These are phyloP conservation scores for Beauveria pseudobassiana DNA, from an alignment of 2,329 filamentous ascomycete species.

Conservation along the genomic window DNA sequence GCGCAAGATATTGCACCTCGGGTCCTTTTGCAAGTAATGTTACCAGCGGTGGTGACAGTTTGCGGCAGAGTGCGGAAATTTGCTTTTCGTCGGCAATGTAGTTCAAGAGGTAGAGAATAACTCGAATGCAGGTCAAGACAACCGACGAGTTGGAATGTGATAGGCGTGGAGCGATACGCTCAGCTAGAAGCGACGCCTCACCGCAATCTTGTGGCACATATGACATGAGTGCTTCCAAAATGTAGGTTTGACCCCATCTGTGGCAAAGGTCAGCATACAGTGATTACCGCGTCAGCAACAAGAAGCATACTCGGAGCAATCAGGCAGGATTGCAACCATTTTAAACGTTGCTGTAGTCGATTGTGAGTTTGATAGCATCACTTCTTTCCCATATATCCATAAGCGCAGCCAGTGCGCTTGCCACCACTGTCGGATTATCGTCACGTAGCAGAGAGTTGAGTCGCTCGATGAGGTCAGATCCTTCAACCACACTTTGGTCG, in stretches of 20 bases:
- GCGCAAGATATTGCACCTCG: slow-evolving; percentile 94
- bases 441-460: slow-evolving; percentile 86
- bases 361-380: slow-evolving; percentile 94
- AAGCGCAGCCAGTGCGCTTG: slow-evolving; percentile 80
- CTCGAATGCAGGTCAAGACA: slow-evolving; percentile 89
- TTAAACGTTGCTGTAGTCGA: slow-evolving; percentile 95
- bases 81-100: slow-evolving; percentile 92
- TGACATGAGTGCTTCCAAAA: slow-evolving; percentile 93
- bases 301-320: slow-evolving; percentile 82
- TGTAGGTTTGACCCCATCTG: slow-evolving; percentile 98
- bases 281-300: neutral
- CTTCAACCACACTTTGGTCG: slow-evolving; percentile 81
- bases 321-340: slow-evolving; percentile 90
- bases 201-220: slow-evolving; percentile 89
- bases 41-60: slow-evolving; percentile 89
- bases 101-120: slow-evolving; percentile 97
- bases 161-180: slow-evolving; percentile 88
- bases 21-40: slow-evolving; percentile 92
- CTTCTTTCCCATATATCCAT: slow-evolving; percentile 99
- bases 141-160: slow-evolving; percentile 97
- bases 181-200: slow-evolving; percentile 83
- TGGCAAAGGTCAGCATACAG: slow-evolving; percentile 12
- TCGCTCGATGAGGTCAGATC: slow-evolving; percentile 83
- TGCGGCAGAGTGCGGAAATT: slow-evolving; percentile 78
- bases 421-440: slow-evolving; percentile 95